Base-by-base conservation (phyloP, 306 rosid genomes). In the Hippophae tibetana region DNA sequence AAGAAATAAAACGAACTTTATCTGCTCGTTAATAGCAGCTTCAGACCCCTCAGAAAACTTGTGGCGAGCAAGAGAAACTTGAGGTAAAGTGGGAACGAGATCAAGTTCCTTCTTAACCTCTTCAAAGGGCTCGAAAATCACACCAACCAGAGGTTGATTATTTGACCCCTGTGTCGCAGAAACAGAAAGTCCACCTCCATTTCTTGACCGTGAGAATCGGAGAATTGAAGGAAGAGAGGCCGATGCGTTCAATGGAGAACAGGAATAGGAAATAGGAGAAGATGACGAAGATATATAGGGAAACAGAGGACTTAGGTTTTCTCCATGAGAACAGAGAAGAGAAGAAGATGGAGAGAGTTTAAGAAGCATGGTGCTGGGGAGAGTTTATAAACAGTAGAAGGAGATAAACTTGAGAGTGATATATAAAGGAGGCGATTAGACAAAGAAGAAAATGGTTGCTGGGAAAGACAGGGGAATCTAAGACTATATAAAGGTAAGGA, bases 71-170 rank as follows among this genome's bases (percentile, higher is more conserved):
- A 93, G 61, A n/a, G 99, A 88, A 58, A 69, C 69, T 10, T 89
- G 89, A 0, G 97, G 90, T 10, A 72, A 79, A 11, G 71, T 60
- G 7, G 97, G 97, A 1, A 93, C 89, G 11, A 93, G 97, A 68
- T 81, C 86, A 13, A 88, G 85, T 73, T 93, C 97, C 77, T 84
- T 93, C 79, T 89, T 88, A 61, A 88, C 95, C 70, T 88, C 99
- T 48, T 86, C 97, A 51, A 93, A 93, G 2, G 99, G 99, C 75
- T 93, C 94, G 49, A 93, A 93, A 11, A 93, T 43, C 14, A 93
- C 99, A 0, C 99, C 97, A 1, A 93, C 78, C 2, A 88, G 70
- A 3, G 80, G 81, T 0, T 82, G 83, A 49, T 44, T 64, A 55
- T 78, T 79, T 7, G 81, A 42, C 11, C 82, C 77, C 69, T 82